A percentile compares a stretch with the other conserved stretches of the same genome.
These are phyloP conservation scores for Rheum nobile DNA, from an alignment of 148 eudicot species.

Conservation along the genomic window DNA sequence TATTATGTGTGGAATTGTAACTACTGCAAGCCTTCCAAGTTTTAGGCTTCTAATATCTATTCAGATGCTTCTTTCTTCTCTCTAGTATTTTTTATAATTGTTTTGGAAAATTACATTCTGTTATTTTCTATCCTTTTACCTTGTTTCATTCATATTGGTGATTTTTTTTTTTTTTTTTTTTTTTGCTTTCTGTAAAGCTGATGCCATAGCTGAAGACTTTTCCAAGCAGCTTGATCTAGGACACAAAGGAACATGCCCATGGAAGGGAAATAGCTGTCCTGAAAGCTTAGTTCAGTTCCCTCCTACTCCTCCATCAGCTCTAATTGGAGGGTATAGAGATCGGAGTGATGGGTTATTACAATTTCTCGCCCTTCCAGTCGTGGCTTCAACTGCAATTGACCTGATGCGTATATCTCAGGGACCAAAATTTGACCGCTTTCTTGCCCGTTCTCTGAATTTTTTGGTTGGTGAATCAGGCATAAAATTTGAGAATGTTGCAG, in stretches of 20 bases:
- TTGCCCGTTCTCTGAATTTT: conserved; percentile 37
- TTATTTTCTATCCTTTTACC: background rate
- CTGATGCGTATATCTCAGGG: conserved; percentile 58
- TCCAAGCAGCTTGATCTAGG: conserved; percentile 62
- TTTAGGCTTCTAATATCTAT: too few species aligned
- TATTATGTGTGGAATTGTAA: background rate
- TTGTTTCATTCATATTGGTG: background rate
- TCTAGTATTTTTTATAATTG: background rate
- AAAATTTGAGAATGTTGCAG: conserved; percentile 37
- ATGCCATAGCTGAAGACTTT: conserved; percentile 59
- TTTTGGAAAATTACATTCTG: background rate
- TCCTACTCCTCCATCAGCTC: conserved; percentile 91
- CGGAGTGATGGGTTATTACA: conserved; percentile 93
- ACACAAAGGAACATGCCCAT: conserved; percentile 71
- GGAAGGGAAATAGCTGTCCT: conserved; percentile 88
- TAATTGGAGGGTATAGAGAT: conserved; percentile 90
- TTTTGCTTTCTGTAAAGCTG: conserved; percentile 40
- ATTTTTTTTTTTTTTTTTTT: background rate
- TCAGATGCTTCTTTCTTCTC: background rate
- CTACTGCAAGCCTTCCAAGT: background rate
- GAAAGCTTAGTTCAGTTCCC: conserved; percentile 98
- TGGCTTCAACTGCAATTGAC: conserved; percentile 74
- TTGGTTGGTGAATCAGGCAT: conserved; percentile 45
- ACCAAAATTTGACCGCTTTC: conserved; percentile 71
- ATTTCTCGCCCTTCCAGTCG: conserved; percentile 73